Base-by-base conservation (phyloP, 1,284 basidiomycete genomes). In the Rhodotorula mucilaginosa region DNA sequence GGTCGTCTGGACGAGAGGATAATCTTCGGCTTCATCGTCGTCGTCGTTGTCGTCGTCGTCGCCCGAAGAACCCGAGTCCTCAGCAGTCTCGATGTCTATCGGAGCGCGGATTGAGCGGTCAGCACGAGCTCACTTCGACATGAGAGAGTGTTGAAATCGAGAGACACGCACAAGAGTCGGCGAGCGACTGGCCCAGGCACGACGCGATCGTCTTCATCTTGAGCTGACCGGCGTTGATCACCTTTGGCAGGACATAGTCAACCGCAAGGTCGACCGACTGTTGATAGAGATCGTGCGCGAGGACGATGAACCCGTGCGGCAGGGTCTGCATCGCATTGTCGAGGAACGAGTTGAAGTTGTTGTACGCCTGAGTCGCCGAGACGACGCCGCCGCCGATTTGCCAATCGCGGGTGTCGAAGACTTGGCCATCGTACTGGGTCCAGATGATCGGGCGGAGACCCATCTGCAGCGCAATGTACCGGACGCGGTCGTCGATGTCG, bases 241-340 rank as follows among this genome's bases (percentile, higher is more conserved):
- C 61, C 57, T 87, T 83, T 66, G 89, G 86, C n/a, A 96, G 84
- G 75, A 90, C 89, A 83, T 93, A 94, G 61, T 91, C 91, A 72
- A 90, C 86, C 47, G 93, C 92, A 72, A 97, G 87, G 78, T 95
- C 91, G 65, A 95, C 92, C 19, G 90, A 90, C 78, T 91, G 62
- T 44, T 59, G 61, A 18, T 58, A 61, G 5, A 74, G 65, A 60
- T 76, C 74, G 66, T 76, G 72, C 2, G 65, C 70, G 52, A 98
- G 85, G 59, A 96, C 92, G 79, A 76, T 74, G 65, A 76, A 72
- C 2, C 75, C 74, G 12, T 63, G 64, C 13, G 58, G 26, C 5
- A 76, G 56, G 44, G 39, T 31, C 34, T 52, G 47, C 7, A 52
- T 19, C 3, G 73, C 65, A 7, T 58, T 23, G 23, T n/a, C 21